These are phyloP conservation scores for Pythium grandisporangium DNA, from an alignment of 352 stramenopile genomes.

Conservation along the genomic window DNA sequence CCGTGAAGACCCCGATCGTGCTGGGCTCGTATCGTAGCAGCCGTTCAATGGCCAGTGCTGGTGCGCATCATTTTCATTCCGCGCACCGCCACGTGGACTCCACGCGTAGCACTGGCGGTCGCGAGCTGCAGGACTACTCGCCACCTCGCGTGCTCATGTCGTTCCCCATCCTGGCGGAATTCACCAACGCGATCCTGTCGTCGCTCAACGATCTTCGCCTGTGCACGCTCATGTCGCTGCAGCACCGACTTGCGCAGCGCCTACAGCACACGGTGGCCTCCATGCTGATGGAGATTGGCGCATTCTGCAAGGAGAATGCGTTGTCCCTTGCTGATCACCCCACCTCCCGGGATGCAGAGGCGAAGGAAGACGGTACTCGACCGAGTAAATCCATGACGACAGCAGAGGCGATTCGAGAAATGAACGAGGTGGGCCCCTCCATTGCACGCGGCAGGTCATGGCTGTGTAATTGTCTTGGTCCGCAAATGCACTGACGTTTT, in stretches of 20 bases:
- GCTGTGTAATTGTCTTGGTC: too few relatives aligned
- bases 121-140: conserved; percentile 49
- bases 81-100: not conserved
- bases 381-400: conserved; percentile 18
- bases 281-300: conserved; percentile 37
- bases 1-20: conserved; percentile 59
- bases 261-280: conserved; percentile 41
- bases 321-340: too few relatives aligned
- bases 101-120: too few relatives aligned
- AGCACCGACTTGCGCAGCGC: conserved; percentile 40
- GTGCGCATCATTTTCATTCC: not conserved
- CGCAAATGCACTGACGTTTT: not conserved
- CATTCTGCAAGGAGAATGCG: conserved; percentile 48
- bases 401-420: conserved; percentile 33
- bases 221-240: conserved; percentile 56
- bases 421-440: conserved; percentile 34
- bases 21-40: conserved; percentile 60
- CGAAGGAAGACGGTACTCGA: conserved; percentile 2
- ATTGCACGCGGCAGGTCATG: too few relatives aligned
- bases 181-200: conserved; percentile 71
- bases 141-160: conserved; percentile 78
- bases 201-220: conserved; percentile 83
- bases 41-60: conserved; percentile 5
- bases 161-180: conserved; percentile 78
- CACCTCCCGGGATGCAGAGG: too few relatives aligned